Evolutionary conservation across 768 basidiomycete genomes (phyloP).

Genomic region (Tylopilus balloui): DNA sequence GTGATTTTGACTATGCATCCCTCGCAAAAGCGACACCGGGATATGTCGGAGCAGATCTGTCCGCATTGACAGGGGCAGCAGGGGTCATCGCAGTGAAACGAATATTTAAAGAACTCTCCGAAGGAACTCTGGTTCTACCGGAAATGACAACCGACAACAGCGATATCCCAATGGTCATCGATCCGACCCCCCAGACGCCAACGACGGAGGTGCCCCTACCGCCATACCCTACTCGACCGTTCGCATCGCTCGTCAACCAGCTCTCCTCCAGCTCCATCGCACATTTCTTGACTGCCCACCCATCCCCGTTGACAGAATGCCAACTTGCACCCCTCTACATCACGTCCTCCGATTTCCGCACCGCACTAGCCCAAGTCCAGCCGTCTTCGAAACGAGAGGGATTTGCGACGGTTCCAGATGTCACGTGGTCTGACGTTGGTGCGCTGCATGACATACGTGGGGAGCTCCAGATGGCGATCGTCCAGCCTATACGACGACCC

Average conservation of each 20-base stretch:
- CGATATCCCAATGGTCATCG: slow-evolving; percentile 38
- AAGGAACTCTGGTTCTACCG: slow-evolving; percentile 57
- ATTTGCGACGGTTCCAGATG: slow-evolving; percentile 94
- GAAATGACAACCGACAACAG: slow-evolving; percentile 14
- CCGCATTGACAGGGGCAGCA: slow-evolving; percentile 86
- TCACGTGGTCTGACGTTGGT: slow-evolving; percentile 92
- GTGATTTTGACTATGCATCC: slow-evolving; percentile 79
- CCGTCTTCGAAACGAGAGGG: slow-evolving; percentile 97
- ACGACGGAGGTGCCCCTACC: slow-evolving; percentile 15
- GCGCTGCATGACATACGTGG: slow-evolving; percentile 83
- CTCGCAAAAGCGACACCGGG: slow-evolving; percentile 95
- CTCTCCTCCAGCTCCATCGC: slow-evolving; percentile 70
- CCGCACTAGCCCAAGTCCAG: slow-evolving; percentile 84
- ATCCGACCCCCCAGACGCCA: slow-evolving; percentile 20
- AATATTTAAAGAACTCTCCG: slow-evolving; percentile 79
- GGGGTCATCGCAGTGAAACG: slow-evolving; percentile 96
- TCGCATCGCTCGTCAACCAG: slow-evolving; percentile 36
- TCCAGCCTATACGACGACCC: slow-evolving; percentile 88
- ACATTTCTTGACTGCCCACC: slow-evolving; percentile 85
- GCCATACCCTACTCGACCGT: slow-evolving; percentile 26
- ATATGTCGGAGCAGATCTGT: slow-evolving; percentile 93
- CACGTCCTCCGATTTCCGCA: slow-evolving; percentile 71
- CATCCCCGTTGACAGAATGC: slow-evolving; percentile 65
- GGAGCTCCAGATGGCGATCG: slow-evolving; percentile 96
- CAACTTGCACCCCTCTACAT: slow-evolving; percentile 83